Base-by-base conservation (phyloP, 345 rosid genomes). In the Eutrema heterophyllum region DNA sequence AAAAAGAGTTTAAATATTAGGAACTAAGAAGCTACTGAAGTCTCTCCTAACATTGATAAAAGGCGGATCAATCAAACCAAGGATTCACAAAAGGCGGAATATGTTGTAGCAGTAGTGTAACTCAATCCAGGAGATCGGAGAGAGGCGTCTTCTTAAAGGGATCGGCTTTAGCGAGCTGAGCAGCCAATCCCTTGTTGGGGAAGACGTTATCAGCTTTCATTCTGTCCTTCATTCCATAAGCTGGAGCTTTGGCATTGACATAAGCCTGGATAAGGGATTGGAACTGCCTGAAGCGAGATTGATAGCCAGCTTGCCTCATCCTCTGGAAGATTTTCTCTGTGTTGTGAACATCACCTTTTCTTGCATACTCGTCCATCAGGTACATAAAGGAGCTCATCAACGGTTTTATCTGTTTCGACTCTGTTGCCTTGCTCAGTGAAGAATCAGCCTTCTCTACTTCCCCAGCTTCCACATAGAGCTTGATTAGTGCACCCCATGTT, bases 141-240 rank as follows among this genome's bases (percentile, higher is more conserved):
- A 80, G 85, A n/a, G 87, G 73, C 2, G 90, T 87, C 84, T 78
- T 87, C 86, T 83, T 86, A 80, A 92, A 90, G 0, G 98, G 87
- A 76, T 92, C 92, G 0, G 89, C 85, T 44, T 68, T 78, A 70
- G 67, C 81, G 38, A 92, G 78, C 67, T 80, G 88, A 40, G 82
- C 80, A 11, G 82, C 83, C 70, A 92, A 53, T 0, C 64, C 27
- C 59, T 72, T 88, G 62, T 71, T 84, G 9, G 96, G 98, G 80
- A 88, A 90, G 65, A 92, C 27, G 49, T 88, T 86, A 64, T 95
- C 98, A 11, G 90, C 98, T 82, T 79, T 84, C 91, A 92, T 82
- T 78, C 99, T 85, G 64, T 92, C 93, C 75, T 83, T 81, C 26
- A 95, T 85, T 46, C 98, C 99, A 67, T 92, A 95, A 43, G 90